A percentile compares a stretch with the other conserved stretches of the same genome.
These are phyloP conservation scores for Thelonectria olida DNA, from an alignment of 2,329 filamentous ascomycete species.

Conservation along the genomic window DNA sequence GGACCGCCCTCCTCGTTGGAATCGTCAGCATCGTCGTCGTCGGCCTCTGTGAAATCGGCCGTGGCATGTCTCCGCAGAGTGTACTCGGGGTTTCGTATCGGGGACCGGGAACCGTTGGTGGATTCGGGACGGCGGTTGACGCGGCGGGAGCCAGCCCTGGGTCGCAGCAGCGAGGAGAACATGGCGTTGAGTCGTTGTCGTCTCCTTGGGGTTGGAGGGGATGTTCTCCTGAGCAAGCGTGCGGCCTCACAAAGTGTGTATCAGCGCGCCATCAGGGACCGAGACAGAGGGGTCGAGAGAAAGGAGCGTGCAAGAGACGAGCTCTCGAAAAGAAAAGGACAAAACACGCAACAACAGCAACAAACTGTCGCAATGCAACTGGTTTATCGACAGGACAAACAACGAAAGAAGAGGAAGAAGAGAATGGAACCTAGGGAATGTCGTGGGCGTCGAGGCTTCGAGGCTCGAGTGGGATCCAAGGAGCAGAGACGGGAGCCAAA, in stretches of 20 bases:
- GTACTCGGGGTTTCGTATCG: conserved; percentile 41
- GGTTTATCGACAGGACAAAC: conserved; percentile 4
- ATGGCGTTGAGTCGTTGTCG: conserved; percentile 38
- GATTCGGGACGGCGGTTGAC: conserved; percentile 40
- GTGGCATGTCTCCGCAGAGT: conserved; percentile 59
- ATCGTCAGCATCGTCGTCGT: conserved; percentile 60
- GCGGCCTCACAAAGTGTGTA: conserved; percentile 37
- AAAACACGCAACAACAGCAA: neutral
- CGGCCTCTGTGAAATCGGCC: conserved; percentile 72
- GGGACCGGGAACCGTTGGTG: conserved; percentile 44
- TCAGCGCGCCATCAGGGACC: conserved; percentile 39
- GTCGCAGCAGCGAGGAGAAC: conserved; percentile 50
- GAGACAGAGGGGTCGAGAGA: conserved; percentile 19
- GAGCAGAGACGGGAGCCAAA: conserved; percentile 4
- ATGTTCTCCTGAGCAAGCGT: conserved; percentile 32
- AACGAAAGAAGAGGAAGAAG: conserved; percentile 12
- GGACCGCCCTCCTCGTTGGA: conserved; percentile 50
- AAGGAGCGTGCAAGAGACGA: conserved; percentile 33
- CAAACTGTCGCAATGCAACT: neutral
- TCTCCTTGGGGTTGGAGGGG: neutral
- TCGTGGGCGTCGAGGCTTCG: conserved; percentile 36
- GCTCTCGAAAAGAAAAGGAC: conserved; percentile 15
- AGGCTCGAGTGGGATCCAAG: conserved; percentile 23
- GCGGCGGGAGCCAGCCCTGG: conserved; percentile 46
- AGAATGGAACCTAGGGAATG: conserved; percentile 23